These are phyloP conservation scores for Tricharina praecox DNA, from an alignment of 495 filamentous ascomycete genomes.

Conservation along the genomic window DNA sequence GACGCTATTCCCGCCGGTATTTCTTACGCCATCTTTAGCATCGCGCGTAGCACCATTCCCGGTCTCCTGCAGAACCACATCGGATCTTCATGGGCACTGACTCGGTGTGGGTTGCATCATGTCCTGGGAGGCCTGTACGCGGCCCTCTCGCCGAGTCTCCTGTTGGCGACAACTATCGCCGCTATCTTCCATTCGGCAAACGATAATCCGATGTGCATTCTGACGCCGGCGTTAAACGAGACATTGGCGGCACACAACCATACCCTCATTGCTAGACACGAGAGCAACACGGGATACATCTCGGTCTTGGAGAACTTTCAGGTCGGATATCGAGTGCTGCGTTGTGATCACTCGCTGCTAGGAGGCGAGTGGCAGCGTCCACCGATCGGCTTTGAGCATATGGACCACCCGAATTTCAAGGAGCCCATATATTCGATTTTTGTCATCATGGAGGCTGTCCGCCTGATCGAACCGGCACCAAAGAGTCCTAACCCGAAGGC, in stretches of 20 bases:
- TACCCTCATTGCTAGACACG: slow-evolving; percentile 56
- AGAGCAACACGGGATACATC: slow-evolving; percentile 79
- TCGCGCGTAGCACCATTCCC: slow-evolving; percentile 37
- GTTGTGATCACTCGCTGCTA: slow-evolving; percentile 84
- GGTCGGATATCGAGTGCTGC: slow-evolving; percentile 60
- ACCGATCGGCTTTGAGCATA: slow-evolving; percentile 30
- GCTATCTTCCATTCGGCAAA: slow-evolving; percentile 42
- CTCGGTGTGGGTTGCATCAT: slow-evolving; percentile 53
- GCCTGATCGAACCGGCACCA: slow-evolving; percentile 47
- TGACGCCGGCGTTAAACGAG: slow-evolving; percentile 42
- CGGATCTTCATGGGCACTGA: slow-evolving; percentile 45
- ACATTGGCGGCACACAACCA: slow-evolving; percentile 40
- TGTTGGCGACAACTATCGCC: slow-evolving; percentile 32
- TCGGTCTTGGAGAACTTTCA: slow-evolving; percentile 64
- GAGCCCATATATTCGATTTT: slow-evolving; percentile 92
- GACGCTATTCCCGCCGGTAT: slow-evolving; percentile 17
- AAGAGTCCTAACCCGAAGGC: slow-evolving; percentile 42
- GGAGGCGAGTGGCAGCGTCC: slow-evolving; percentile 80
- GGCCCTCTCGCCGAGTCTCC: slow-evolving; percentile 47
- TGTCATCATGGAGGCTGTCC: slow-evolving; percentile 76
- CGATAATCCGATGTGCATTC: slow-evolving; percentile 52
- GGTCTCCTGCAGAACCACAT: slow-evolving; percentile 38
- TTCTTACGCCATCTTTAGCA: slow-evolving; percentile 47
- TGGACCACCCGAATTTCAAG: slow-evolving; percentile 30
- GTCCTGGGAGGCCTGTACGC: slow-evolving; percentile 45